Evolutionary conservation across 2,329 filamentous ascomycete genomes (phyloP).

Genomic region (Rutstroemia sp.): DNA sequence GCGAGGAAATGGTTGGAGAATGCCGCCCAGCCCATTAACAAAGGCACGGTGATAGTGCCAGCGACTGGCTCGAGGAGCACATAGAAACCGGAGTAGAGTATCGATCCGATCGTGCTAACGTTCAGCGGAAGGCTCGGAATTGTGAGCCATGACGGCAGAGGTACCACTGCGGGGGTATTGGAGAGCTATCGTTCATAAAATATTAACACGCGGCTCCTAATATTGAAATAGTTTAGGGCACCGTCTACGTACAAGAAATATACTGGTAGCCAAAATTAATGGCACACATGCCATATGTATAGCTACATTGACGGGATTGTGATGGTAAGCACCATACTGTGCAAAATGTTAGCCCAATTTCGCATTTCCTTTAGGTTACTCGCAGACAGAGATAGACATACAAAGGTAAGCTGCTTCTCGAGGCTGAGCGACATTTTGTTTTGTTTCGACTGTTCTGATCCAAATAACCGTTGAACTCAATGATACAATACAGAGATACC

Average conservation of each 20-base stretch:
- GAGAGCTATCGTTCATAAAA: constrained; percentile 40
- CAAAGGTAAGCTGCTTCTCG: constrained; percentile 76
- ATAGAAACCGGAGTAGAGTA: constrained; percentile 72
- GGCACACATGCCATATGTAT: constrained; percentile 80
- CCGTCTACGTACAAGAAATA: constrained; percentile 54
- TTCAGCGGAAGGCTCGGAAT: constrained; percentile 61
- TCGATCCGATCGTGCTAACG: constrained; percentile 55
- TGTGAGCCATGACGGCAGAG: constrained; percentile 59
- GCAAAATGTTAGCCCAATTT: constrained; percentile 11
- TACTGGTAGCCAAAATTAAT: constrained; percentile 61
- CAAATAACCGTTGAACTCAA: neutral
- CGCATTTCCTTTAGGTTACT: neutral
- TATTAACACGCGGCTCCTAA: constrained; percentile 14
- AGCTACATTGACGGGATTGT: constrained; percentile 66
- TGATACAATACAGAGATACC: too few relatives aligned
- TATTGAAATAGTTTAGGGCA: neutral
- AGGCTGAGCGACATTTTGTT: constrained; percentile 61
- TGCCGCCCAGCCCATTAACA: constrained; percentile 70
- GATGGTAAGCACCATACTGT: constrained; percentile 80
- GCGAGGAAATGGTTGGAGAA: constrained; percentile 59
- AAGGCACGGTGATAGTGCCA: constrained; percentile 65
- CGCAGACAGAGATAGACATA: constrained; percentile 39
- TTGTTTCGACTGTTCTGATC: too few relatives aligned
- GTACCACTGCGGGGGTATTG: constrained; percentile 56
- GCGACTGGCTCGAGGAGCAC: constrained; percentile 91